Percentiles rank a stretch among this genome's conserved stretches.
Evolutionary conservation across 768 basidiomycete genomes (phyloP).

Genomic region (Termitomyces bulborhizus): DNA sequence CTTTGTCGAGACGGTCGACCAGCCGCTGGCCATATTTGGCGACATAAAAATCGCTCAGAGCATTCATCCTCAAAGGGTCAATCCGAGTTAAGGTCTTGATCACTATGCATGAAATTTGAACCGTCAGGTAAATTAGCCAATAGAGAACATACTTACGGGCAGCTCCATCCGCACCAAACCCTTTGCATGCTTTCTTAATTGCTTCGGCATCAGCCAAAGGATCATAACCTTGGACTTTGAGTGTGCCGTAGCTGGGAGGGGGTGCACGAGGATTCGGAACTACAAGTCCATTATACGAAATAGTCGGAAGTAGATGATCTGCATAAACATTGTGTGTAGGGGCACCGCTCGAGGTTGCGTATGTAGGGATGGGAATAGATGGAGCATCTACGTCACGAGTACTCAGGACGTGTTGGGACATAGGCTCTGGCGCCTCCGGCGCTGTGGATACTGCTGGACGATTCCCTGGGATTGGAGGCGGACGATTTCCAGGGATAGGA

Average conservation of each 20-base stretch:
- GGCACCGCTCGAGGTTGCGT: not conserved
- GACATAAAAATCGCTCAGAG: conserved; percentile 26
- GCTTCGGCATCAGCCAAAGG: conserved; percentile 25
- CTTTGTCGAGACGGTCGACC: conserved; percentile 20
- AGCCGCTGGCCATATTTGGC: conserved; percentile 25
- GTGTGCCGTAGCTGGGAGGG: conserved; percentile 10
- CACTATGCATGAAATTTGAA: conserved; percentile 17
- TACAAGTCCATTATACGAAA: conserved; percentile 20
- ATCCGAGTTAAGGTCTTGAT: conserved; percentile 23
- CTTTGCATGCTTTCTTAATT: conserved; percentile 23
- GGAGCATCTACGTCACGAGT: conserved; percentile 9
- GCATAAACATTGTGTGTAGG: not conserved
- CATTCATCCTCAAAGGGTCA: conserved; percentile 26
- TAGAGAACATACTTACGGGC: conserved; percentile 17
- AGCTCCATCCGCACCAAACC: conserved; percentile 23
- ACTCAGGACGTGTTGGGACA: not conserved
- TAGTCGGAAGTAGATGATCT: not conserved
- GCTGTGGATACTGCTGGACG: conserved; percentile 2
- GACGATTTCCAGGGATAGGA: conserved; percentile 10
- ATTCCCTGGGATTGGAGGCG: conserved; percentile 10
- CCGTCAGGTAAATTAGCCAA: not conserved
- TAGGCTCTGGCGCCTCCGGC: not conserved
- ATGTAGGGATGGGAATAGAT: not conserved
- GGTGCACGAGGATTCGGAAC: conserved; percentile 26
- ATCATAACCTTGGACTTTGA: conserved; percentile 28